Evolutionary conservation across 2,329 filamentous ascomycete species (phyloP).

Genomic region (Ramichloridium luteum): DNA sequence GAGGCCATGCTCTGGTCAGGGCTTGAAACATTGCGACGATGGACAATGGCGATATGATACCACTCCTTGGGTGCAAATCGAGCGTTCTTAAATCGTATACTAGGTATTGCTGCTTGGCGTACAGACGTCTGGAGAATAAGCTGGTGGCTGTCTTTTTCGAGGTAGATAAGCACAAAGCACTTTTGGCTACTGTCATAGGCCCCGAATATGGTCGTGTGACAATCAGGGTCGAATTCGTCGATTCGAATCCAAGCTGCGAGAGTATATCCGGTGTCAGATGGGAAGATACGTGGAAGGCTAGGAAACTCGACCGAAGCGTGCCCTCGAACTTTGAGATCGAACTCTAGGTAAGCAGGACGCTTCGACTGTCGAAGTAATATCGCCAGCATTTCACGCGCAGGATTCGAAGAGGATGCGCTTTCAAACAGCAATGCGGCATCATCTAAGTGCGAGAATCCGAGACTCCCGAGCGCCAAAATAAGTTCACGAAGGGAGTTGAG

Average conservation of each 20-base stretch:
- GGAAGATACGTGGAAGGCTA: constrained; percentile 74
- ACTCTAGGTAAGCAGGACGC: constrained; percentile 77
- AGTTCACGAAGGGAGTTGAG: no score
- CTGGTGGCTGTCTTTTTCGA: constrained; percentile 86
- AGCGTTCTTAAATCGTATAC: constrained; percentile 81
- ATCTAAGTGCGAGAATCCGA: constrained; percentile 68
- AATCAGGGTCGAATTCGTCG: constrained; percentile 69
- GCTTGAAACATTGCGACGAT: constrained; percentile 39
- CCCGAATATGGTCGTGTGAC: constrained; percentile 91
- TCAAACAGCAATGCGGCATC: constrained; percentile 68
- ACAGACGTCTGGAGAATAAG: constrained; percentile 95
- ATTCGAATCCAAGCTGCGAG: constrained; percentile 81
- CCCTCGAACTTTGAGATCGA: constrained; percentile 79
- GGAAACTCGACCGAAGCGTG: constrained; percentile 83
- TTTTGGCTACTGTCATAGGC: constrained; percentile 85
- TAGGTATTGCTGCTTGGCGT: constrained; percentile 63
- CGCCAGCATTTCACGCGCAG: constrained; percentile 57
- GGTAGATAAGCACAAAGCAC: constrained; percentile 85
- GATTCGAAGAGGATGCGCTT: constrained; percentile 39
- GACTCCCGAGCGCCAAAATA: constrained; percentile 41
- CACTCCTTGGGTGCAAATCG: constrained; percentile 64
- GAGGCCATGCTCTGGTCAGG: constrained; percentile 43
- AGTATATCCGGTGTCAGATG: constrained; percentile 75
- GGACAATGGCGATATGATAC: constrained; percentile 89
- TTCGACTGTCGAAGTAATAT: constrained; percentile 62